Evolutionary conservation across 805 yeast species (phyloP).

Genomic region (Allodekkera sacchari): DNA sequence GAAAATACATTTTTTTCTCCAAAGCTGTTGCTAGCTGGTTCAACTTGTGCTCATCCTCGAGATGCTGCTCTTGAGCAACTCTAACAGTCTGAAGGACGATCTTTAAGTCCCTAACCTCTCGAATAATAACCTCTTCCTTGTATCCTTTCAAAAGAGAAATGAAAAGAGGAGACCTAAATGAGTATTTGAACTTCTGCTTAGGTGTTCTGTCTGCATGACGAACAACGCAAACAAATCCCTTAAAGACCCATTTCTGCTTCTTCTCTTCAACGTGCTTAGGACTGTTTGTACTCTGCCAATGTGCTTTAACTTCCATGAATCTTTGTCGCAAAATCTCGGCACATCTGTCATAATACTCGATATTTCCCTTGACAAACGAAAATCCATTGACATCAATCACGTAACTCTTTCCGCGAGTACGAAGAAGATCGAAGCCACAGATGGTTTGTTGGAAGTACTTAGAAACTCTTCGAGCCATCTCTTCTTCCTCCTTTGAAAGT

Average conservation of each 20-base stretch:
- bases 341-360: constrained; percentile 75
- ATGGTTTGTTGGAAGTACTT: constrained; percentile 81
- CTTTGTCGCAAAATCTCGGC: constrained; percentile 68
- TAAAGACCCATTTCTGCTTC: constrained; percentile 92
- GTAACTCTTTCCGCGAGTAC: constrained; percentile 81
- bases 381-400: constrained; percentile 98
- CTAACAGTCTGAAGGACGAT: constrained; percentile 81
- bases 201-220: constrained; percentile 99
- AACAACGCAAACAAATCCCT: constrained; percentile 83
- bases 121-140: constrained; percentile 88
- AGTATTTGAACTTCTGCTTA: constrained; percentile 93
- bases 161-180: constrained; percentile 82
- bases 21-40: constrained; percentile 72
- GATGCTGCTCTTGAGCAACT: constrained; percentile 66
- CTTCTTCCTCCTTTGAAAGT: constrained; percentile 62
- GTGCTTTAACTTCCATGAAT: constrained; percentile 55
- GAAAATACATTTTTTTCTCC: constrained; percentile 80
- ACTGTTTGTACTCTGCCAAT: constrained; percentile 32
- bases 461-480: constrained; percentile 74
- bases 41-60: constrained; percentile 77
- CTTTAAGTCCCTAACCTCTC: constrained; percentile 78
- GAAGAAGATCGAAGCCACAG: constrained; percentile 90
- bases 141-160: constrained; percentile 86
- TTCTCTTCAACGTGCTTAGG: constrained; percentile 40
- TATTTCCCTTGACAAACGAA: constrained; percentile 91